Conservation (phyloP, 2,329 filamentous ascomycete genomes). For the Fonsecaea pedrosoi region DNA sequence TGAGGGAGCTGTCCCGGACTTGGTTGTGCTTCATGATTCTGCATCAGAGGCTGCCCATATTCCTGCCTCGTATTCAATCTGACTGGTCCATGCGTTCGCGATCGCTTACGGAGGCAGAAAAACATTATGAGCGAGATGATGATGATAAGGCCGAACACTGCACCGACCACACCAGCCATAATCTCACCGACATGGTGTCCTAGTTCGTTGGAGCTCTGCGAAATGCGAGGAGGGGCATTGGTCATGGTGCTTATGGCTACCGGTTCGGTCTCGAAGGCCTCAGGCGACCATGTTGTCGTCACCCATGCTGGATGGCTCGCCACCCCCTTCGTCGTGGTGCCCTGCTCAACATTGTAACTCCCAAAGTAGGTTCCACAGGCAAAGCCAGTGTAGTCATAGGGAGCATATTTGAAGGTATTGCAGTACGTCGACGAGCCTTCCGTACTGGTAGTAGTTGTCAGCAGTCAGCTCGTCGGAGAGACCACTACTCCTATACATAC, state of each 20-base stretch:
- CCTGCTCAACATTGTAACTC: not conserved
- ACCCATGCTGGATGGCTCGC: not conserved
- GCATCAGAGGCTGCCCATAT: not conserved
- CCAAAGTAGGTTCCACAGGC: not conserved
- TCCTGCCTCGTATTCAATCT: not conserved
- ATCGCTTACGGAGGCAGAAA: slow-evolving; percentile 11
- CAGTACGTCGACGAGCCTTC: not conserved
- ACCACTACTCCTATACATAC: not conserved
- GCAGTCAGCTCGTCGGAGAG: not conserved
- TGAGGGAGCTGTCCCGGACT: not conserved
- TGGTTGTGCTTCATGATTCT: not conserved
- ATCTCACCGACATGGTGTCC: slow-evolving; percentile 12
- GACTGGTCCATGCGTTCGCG: slow-evolving; percentile 1
- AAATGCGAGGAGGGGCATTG: not conserved
- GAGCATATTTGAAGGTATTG: not conserved
- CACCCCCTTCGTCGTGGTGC: not conserved
- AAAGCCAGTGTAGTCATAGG: not conserved
- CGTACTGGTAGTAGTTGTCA: not conserved
- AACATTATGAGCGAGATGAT: slow-evolving; percentile 1
- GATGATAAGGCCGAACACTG: slow-evolving; percentile 2
- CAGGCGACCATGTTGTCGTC: not conserved
- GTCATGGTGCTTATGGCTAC: not conserved
- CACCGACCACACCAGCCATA: slow-evolving; percentile 8
- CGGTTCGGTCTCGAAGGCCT: not conserved
- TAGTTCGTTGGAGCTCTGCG: slow-evolving; percentile 3